phyloP scores from a whole-genome alignment of 495 filamentous ascomycete genomes.

The Penicillium arizonense region DNA sequence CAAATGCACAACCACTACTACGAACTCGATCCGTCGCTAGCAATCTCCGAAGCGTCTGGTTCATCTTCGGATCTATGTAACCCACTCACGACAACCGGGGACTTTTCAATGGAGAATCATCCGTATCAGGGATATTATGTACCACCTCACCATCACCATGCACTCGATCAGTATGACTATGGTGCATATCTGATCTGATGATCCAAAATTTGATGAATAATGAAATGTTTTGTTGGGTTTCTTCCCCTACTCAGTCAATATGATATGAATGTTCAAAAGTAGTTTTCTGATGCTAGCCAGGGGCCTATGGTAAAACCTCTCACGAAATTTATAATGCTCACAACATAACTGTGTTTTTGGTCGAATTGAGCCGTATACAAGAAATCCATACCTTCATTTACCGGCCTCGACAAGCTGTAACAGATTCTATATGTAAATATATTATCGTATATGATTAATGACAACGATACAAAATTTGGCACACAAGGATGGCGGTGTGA shows the following conservation, averaged over 20 bases:
- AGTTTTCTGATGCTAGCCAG: no score
- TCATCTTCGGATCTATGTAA: constrained; percentile 56
- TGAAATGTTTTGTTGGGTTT: background rate
- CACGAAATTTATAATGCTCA: no score
- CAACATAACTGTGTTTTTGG: no score
- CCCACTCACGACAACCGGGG: constrained; percentile 62
- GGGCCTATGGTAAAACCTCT: no score
- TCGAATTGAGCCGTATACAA: no score
- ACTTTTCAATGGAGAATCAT: constrained; percentile 71
- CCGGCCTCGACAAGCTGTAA: background rate
- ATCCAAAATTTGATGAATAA: background rate
- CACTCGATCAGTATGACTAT: constrained; percentile 23
- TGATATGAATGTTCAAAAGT: no score
- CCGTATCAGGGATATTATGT: constrained; percentile 70
- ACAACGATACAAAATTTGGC: no score
- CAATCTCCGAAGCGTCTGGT: constrained; percentile 20
- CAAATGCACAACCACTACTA: constrained; percentile 25
- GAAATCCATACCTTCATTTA: no score
- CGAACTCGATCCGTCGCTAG: constrained; percentile 18
- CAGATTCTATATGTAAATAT: background rate
- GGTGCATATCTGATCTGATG: constrained; percentile 21
- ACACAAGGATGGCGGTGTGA: constrained; percentile 4
- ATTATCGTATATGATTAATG: background rate
- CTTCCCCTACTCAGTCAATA: no score
- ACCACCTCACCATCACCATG: constrained; percentile 35